phyloP scores from a whole-genome alignment of 768 basidiomycete species.

The Pleurotus tuoliensis region DNA sequence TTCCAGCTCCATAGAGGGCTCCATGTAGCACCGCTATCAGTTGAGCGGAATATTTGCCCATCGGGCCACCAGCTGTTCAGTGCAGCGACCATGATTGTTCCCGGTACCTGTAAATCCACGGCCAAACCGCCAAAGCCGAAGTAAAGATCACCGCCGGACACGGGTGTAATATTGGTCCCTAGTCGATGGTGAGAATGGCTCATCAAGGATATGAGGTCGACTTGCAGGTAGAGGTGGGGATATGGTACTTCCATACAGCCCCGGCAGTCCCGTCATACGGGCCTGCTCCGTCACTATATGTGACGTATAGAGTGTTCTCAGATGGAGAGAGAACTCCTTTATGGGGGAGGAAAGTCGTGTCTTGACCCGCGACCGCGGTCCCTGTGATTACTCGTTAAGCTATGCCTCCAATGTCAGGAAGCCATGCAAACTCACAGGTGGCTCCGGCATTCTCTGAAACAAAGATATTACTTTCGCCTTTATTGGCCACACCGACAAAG shows the following conservation, averaged over 20 bases:
- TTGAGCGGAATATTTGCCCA: slow-evolving; percentile 61
- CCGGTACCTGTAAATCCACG: slow-evolving; percentile 56
- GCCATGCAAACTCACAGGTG: slow-evolving; percentile 39
- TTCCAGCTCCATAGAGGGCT: slow-evolving; percentile 54
- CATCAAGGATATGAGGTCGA: background rate
- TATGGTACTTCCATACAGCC: slow-evolving; percentile 47
- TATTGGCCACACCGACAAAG: slow-evolving; percentile 63
- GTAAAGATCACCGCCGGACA: slow-evolving; percentile 49
- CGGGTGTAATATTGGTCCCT: slow-evolving; percentile 64
- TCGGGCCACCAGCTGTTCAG: slow-evolving; percentile 66
- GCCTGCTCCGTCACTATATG: slow-evolving; percentile 60
- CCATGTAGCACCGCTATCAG: slow-evolving; percentile 56
- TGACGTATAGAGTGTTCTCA: slow-evolving; percentile 55
- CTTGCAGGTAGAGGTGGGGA: slow-evolving; percentile 43
- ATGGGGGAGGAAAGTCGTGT: slow-evolving; percentile 56
- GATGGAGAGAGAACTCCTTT: slow-evolving; percentile 60
- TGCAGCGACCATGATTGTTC: slow-evolving; percentile 66
- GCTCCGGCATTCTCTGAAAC: slow-evolving; percentile 52
- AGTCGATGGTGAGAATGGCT: background rate
- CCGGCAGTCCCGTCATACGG: slow-evolving; percentile 59
- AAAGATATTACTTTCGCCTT: slow-evolving; percentile 51
- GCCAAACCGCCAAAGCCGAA: slow-evolving; percentile 63
- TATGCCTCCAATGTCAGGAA: background rate
- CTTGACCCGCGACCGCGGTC: slow-evolving; percentile 54
- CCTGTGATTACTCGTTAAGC: slow-evolving; percentile 27